These are phyloP conservation scores for Fusarium goolgardi DNA, from an alignment of 2,329 filamentous ascomycete genomes.

Conservation along the genomic window DNA sequence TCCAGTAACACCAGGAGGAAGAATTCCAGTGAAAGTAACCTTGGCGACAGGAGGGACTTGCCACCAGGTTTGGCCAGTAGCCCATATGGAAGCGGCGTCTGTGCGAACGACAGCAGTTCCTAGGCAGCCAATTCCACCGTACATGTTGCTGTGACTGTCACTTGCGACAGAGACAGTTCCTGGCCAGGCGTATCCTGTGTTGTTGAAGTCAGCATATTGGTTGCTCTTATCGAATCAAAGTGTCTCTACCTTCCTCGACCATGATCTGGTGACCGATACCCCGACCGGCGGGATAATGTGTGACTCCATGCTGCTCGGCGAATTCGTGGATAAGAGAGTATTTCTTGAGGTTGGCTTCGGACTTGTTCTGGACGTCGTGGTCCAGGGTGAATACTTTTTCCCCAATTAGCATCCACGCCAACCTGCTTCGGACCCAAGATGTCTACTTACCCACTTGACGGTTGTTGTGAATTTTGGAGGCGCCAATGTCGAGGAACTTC, in stretches of 20 bases:
- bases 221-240: accelerated
- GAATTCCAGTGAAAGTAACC: slow-evolving; percentile 78
- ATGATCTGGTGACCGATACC: slow-evolving; percentile 94
- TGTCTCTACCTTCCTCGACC: slow-evolving; percentile 68
- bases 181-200: slow-evolving; percentile 77
- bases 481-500: slow-evolving; percentile 85
- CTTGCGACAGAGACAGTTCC: slow-evolving; percentile 84
- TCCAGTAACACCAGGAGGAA: slow-evolving; percentile 84
- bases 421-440: slow-evolving; percentile 52
- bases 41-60: slow-evolving; percentile 86
- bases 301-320: slow-evolving; percentile 79
- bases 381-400: slow-evolving; percentile 79
- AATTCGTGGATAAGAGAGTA: slow-evolving; percentile 86
- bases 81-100: slow-evolving; percentile 88
- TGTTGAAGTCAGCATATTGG: not conserved
- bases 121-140: slow-evolving; percentile 62
- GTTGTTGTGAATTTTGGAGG: slow-evolving; percentile 75
- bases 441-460: slow-evolving; percentile 61
- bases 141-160: slow-evolving; percentile 81
- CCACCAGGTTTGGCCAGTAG: slow-evolving; percentile 86
- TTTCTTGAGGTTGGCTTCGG: slow-evolving; percentile 81
- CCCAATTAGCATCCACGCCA: not conserved
- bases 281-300: slow-evolving; percentile 79
- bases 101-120: slow-evolving; percentile 80
- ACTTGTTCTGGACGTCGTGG: slow-evolving; percentile 89